These are phyloP conservation scores for Bacidia rubella DNA, from an alignment of 495 filamentous ascomycete genomes.

Conservation along the genomic window DNA sequence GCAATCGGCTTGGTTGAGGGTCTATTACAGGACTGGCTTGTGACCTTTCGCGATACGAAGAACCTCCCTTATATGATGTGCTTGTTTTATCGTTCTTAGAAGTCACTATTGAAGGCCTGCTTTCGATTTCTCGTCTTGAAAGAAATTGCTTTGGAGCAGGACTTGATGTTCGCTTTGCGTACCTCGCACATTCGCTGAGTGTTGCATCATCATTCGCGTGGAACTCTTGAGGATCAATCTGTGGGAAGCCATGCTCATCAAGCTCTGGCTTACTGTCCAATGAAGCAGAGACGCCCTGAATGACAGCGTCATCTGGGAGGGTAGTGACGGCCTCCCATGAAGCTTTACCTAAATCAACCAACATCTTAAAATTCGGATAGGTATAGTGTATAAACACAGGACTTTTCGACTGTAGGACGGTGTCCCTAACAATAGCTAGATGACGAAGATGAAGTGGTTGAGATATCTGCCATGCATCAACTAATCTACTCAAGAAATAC, in stretches of 20 bases:
- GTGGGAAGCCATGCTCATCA: slow-evolving; percentile 42
- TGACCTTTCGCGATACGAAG: no score
- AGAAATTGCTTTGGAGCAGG: no score
- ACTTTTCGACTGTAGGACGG: slow-evolving; percentile 34
- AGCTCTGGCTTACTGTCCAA: slow-evolving; percentile 27
- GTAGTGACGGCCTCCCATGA: slow-evolving; percentile 46
- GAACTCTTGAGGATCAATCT: slow-evolving; percentile 11
- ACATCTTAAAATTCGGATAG: slow-evolving; percentile 38
- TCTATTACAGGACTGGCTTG: no score
- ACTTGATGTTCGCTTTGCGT: no score
- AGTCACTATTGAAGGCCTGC: not conserved
- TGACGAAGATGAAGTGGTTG: slow-evolving; percentile 52
- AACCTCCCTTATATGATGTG: no score
- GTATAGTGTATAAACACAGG: slow-evolving; percentile 48
- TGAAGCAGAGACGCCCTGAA: slow-evolving; percentile 16
- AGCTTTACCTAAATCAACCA: slow-evolving; percentile 41
- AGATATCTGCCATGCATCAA: slow-evolving; percentile 44
- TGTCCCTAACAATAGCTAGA: slow-evolving; percentile 50
- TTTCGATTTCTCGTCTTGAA: no score
- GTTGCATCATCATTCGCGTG: slow-evolving; percentile 24
- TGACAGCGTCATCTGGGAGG: slow-evolving; percentile 26
- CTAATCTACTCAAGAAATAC: slow-evolving; percentile 38
- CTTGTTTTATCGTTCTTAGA: no score
- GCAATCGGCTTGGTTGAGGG: no score
- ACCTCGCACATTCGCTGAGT: slow-evolving; percentile 28